Evolutionary conservation across 768 basidiomycete genomes (phyloP).

Genomic region (Suillus hirtellus): DNA sequence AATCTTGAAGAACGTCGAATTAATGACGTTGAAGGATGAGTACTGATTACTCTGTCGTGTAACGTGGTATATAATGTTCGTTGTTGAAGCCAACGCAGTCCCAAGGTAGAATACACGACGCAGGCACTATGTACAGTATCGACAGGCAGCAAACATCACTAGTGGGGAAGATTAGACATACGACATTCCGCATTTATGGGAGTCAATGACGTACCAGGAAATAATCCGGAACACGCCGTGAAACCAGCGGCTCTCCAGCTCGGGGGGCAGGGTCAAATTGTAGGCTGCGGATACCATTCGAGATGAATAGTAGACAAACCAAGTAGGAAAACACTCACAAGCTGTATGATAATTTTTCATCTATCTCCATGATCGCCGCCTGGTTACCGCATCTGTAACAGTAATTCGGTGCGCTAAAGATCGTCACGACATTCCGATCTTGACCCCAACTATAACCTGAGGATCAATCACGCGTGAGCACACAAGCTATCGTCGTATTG

Average conservation of each 20-base stretch:
- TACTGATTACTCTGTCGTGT: conserved; percentile 18
- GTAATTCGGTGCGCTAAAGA: conserved; percentile 99
- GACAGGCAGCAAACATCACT: conserved; percentile 23
- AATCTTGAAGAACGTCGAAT: not conserved
- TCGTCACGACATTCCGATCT: conserved; percentile 98
- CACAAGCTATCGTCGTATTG: conserved; percentile 9
- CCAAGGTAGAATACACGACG: conserved; percentile 24
- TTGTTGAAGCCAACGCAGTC: conserved; percentile 12
- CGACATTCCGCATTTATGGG: not conserved
- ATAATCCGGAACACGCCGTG: conserved; percentile 92
- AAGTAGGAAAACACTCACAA: conserved; percentile 56
- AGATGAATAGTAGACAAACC: not conserved
- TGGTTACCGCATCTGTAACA: conserved; percentile 99
- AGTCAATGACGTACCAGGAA: conserved; percentile 66
- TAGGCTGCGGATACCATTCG: conserved; percentile 56
- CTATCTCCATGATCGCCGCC: conserved; percentile 99
- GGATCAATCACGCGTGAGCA: conserved; percentile 10
- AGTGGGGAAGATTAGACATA: conserved; percentile 5
- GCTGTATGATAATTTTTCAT: conserved; percentile 94
- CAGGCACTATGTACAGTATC: conserved; percentile 27
- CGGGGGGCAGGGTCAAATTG: conserved; percentile 99
- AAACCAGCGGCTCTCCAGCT: conserved; percentile 97
- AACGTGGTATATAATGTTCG: conserved; percentile 18
- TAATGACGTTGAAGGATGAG: conserved; percentile 2
- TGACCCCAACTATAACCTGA: conserved; percentile 96